These are phyloP conservation scores for Diplodia corticola DNA, from an alignment of 2,329 filamentous ascomycete species.

Conservation along the genomic window DNA sequence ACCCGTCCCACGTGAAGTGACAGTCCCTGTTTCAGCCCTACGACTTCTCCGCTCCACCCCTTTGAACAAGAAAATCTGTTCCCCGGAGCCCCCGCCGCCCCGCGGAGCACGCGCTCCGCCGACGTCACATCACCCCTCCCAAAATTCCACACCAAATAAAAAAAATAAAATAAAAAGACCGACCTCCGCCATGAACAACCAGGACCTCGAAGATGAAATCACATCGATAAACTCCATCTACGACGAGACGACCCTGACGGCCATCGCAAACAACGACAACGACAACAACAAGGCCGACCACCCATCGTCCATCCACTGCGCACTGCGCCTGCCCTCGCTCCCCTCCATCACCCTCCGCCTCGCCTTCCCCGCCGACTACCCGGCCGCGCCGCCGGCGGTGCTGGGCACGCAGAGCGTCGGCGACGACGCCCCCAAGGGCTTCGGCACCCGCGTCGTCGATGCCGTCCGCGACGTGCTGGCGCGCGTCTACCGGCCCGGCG, in stretches of 20 bases:
- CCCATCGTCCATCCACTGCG: conserved; percentile 44
- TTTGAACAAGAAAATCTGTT: not conserved
- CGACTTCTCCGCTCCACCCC: not conserved
- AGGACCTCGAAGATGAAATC: conserved; percentile 67
- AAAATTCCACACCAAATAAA: not conserved
- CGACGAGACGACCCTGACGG: conserved; percentile 58
- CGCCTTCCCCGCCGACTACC: conserved; percentile 73
- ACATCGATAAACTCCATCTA: conserved; percentile 86
- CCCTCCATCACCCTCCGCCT: conserved; percentile 57
- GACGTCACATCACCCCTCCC: not conserved
- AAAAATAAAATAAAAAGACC: not conserved
- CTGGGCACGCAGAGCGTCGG: conserved; percentile 79
- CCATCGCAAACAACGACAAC: conserved; percentile 33
- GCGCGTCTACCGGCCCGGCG: conserved; percentile 68
- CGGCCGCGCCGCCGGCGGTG: conserved; percentile 69
- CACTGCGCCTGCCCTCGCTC: conserved; percentile 67
- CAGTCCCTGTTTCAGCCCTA: conserved; percentile 1
- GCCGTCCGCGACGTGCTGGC: conserved; percentile 67
- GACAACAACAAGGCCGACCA: conserved; percentile 32
- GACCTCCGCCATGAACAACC: conserved; percentile 26
- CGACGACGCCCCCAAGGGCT: conserved; percentile 64
- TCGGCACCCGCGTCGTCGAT: conserved; percentile 69
- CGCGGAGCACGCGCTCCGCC: not conserved
- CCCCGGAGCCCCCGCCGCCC: not conserved
- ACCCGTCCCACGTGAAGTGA: not conserved